Base-by-base conservation (phyloP, 371 early-diverging fungal genomes). In the Mucor mucedo region DNA sequence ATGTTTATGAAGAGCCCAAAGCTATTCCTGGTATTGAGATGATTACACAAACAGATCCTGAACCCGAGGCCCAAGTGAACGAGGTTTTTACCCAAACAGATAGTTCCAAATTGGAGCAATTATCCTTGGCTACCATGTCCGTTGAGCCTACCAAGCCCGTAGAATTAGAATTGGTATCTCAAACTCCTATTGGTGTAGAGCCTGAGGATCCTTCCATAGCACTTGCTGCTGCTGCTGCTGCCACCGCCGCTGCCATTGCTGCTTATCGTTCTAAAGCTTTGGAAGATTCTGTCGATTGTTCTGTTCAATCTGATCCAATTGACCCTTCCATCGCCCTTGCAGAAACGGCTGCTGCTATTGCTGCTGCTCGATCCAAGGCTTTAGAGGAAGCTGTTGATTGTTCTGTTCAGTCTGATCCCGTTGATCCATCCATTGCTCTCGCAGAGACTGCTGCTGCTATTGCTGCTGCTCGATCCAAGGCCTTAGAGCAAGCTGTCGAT, bases 61-160 rank as follows among this genome's bases (percentile, higher is more conserved):
- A 59, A 39, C 40, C 14, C 9, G 41, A 16, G 3, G n/a, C 39
- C 10, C 52, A 52, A 13, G 38, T 27, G 5, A 39, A 16, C 1
- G 60, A 58, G 21, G 54, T 58, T 7, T 56, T 39, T 39, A 63
- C 32, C 9, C 69, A 67, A 58, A 67, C 68, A 4, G 63, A 62
- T 10, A 3, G 14, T 39, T 11, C 14, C 29, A 10, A 30, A 48
- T 39, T 58, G 13, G 38, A 58, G 4, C 8, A 47, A 21, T 8
- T 33, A 28, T 13, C 13, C 5, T 11, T 55, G 33, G 16, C 28
- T 40, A 13, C 63, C 10, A 27, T 47, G 16, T n/a, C 27, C 3
- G 27, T 38, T 27, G 64, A 41, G 9, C 60, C 63, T 33, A 49
- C 27, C 11, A 2, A 8, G 1, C 44, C 42, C 8, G 28, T 44